These are phyloP conservation scores for Backusella australiensis DNA, from an alignment of 192 early-diverging fungal species.

Conservation along the genomic window DNA sequence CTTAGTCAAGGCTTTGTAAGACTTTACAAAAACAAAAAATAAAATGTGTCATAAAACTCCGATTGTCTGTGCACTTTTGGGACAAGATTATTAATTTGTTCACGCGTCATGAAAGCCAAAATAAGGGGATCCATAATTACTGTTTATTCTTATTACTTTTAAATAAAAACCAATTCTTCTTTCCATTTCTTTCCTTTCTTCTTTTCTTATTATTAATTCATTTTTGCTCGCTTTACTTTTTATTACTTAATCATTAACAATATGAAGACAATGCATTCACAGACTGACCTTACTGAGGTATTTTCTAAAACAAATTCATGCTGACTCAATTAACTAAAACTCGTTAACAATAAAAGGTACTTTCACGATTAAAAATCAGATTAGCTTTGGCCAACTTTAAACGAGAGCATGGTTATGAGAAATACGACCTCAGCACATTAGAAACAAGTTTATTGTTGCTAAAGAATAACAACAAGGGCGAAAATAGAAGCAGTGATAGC, in stretches of 20 bases:
- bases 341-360: conserved; percentile 6
- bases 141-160: neutral
- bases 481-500: neutral
- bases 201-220: neutral
- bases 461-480: neutral
- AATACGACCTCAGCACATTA: conserved; percentile 15
- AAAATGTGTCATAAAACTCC: neutral
- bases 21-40: neutral
- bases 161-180: neutral
- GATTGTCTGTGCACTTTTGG: neutral
- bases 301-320: neutral
- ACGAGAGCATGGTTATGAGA: conserved; percentile 28
- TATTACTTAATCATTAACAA: neutral
- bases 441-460: neutral
- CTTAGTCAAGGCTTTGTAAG: conserved; percentile 1
- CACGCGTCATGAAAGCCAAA: neutral
- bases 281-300: neutral
- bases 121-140: neutral
- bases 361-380: conserved; percentile 24
- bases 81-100: neutral
- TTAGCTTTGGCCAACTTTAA: conserved; percentile 32
- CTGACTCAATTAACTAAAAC: neutral
- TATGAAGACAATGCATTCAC: neutral
- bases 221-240: neutral
- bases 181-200: neutral